Evolutionary conservation across 352 stramenopile species (phyloP).

Genomic region (Globisporangium sylvaticum): DNA sequence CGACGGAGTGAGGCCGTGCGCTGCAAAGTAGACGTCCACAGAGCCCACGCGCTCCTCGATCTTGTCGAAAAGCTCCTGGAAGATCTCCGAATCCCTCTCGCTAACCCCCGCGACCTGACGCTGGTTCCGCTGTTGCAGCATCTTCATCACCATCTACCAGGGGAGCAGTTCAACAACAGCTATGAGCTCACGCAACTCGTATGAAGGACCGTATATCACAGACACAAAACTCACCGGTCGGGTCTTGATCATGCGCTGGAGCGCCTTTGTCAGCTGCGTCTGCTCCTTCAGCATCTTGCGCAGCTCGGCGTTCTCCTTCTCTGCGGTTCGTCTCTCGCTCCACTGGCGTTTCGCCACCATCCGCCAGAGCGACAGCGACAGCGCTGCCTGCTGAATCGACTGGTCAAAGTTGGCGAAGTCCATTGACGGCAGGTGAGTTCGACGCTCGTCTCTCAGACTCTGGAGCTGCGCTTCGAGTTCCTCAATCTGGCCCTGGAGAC

Average conservation of each 20-base stretch:
- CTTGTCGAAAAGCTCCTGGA: neutral
- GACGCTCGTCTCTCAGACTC: neutral
- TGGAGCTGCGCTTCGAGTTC: neutral
- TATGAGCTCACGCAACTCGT: neutral
- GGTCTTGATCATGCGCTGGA: neutral
- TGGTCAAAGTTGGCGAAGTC: neutral
- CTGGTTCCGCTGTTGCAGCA: neutral
- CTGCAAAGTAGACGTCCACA: neutral
- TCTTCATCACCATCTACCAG: neutral
- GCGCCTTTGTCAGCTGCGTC: neutral
- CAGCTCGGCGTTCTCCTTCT: conserved; percentile 8
- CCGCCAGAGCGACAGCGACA: conserved; percentile 4
- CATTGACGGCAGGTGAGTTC: neutral
- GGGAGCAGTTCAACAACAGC: neutral
- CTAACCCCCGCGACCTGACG: neutral
- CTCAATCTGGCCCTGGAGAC: neutral
- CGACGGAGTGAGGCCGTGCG: neutral
- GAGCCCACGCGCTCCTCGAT: neutral
- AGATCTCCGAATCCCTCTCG: neutral
- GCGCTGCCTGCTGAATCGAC: neutral
- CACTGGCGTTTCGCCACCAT: neutral
- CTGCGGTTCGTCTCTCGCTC: neutral
- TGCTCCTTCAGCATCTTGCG: conserved; percentile 7
- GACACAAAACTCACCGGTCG: neutral
- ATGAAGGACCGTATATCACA: neutral